These are phyloP conservation scores for Amphirosellinia nigrospora DNA, from an alignment of 495 filamentous ascomycete genomes.

Conservation along the genomic window DNA sequence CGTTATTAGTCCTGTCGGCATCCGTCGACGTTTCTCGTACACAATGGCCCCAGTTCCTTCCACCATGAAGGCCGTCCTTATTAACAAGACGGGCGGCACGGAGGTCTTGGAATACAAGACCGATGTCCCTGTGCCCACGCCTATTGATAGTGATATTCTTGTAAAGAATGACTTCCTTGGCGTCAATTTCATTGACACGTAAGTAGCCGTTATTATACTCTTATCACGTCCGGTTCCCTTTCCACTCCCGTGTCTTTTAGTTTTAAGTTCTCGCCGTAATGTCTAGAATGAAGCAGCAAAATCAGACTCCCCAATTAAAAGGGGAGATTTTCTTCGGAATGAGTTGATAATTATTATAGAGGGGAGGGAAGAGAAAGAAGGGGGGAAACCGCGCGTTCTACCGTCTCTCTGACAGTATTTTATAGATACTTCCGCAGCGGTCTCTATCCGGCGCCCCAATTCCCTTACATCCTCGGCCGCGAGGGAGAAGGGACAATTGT, in stretches of 20 bases:
- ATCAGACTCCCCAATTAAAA: background rate
- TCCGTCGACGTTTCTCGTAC: slow-evolving; percentile 7
- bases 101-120: slow-evolving; percentile 80
- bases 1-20: background rate
- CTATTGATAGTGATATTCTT: slow-evolving; percentile 73
- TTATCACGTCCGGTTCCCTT: background rate
- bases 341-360: background rate
- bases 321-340: background rate
- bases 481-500: slow-evolving; percentile 68
- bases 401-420: background rate
- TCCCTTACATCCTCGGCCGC: slow-evolving; percentile 82
- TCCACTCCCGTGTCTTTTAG: background rate
- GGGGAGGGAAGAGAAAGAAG: background rate
- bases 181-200: slow-evolving; percentile 89
- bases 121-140: slow-evolving; percentile 76
- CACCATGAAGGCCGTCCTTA: slow-evolving; percentile 77
- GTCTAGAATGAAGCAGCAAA: background rate
- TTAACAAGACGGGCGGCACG: slow-evolving; percentile 77
- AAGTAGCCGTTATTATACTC: slow-evolving; percentile 29
- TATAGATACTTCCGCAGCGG: slow-evolving; percentile 84
- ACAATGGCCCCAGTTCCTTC: slow-evolving; percentile 50
- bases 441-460: slow-evolving; percentile 72
- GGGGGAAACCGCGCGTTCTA: no score
- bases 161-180: slow-evolving; percentile 87
- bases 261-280: no score